These are phyloP conservation scores for Prunus salicina DNA, from an alignment of 306 rosid genomes.

Conservation along the genomic window DNA sequence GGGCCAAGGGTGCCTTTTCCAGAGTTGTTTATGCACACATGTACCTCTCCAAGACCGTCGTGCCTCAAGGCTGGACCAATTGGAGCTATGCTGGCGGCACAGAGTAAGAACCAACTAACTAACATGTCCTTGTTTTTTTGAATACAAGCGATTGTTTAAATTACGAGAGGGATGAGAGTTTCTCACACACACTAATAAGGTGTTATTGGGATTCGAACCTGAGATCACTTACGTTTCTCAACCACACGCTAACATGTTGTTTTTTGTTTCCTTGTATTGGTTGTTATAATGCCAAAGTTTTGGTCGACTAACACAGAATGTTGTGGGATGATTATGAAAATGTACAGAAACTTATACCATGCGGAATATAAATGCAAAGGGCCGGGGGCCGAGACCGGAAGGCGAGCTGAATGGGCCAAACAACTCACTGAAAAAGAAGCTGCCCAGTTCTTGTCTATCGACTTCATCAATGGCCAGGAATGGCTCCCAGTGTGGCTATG, in stretches of 20 bases:
- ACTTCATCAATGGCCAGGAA: constrained; percentile 56
- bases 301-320: too few relatives aligned
- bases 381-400: constrained; percentile 42
- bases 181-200: too few relatives aligned
- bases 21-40: constrained; percentile 54
- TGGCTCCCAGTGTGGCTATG: constrained; percentile 74
- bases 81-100: constrained; percentile 67
- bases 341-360: constrained; percentile 49
- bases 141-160: too few relatives aligned
- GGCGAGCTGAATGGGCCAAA: constrained; percentile 58
- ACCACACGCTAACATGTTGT: too few relatives aligned
- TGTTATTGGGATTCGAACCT: fast-evolving
- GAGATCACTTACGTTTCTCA: too few relatives aligned
- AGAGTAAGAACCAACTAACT: constrained; percentile 38
- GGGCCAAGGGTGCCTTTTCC: constrained; percentile 72
- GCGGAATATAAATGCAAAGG: constrained; percentile 64
- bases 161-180: fast-evolving
- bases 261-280: too few relatives aligned
- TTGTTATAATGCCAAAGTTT: too few relatives aligned
- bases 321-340: not conserved
- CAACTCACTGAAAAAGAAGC: constrained; percentile 49
- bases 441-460: constrained; percentile 38
- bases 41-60: constrained; percentile 59
- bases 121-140: not conserved
- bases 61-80: constrained; percentile 67